Conservation (phyloP, 768 basidiomycete species). For the Kondoa malvinella region DNA sequence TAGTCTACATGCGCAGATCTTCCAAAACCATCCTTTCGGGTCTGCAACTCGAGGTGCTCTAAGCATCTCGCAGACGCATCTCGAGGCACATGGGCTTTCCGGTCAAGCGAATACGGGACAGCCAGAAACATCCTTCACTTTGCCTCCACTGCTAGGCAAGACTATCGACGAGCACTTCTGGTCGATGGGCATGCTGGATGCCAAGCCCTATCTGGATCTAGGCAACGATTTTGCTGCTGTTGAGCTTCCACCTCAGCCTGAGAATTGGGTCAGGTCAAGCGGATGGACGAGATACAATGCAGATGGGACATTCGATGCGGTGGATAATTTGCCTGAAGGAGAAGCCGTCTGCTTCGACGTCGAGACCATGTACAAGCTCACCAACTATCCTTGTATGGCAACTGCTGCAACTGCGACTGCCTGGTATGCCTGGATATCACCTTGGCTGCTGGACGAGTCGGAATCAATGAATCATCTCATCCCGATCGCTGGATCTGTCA, state of each 20-base stretch:
- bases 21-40: constrained; percentile 41
- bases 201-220: constrained; percentile 62
- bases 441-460: constrained; percentile 60
- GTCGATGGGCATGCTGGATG: constrained; percentile 48
- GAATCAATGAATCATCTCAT: constrained; percentile 49
- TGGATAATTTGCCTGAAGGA: constrained; percentile 44
- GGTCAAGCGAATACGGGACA: constrained; percentile 41
- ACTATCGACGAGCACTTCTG: constrained; percentile 80
- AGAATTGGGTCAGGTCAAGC: constrained; percentile 39
- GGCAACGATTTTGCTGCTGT: constrained; percentile 43
- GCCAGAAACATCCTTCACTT: constrained; percentile 58
- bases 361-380: constrained; percentile 69
- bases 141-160: constrained; percentile 65
- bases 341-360: constrained; percentile 77
- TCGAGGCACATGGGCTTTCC: constrained; percentile 56
- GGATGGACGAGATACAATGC: constrained; percentile 82
- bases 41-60: constrained; percentile 46
- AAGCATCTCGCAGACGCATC: constrained; percentile 62
- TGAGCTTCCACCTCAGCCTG: constrained; percentile 47
- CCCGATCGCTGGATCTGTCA: constrained; percentile 41
- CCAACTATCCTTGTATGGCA: constrained; percentile 64
- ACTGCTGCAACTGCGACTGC: constrained; percentile 62
- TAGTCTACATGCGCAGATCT: constrained; percentile 64
- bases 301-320: constrained; percentile 61
- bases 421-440: constrained; percentile 95